A percentile compares a stretch with the other conserved stretches of the same genome.
Evolutionary conservation across 1,139 yeast species (phyloP).

Genomic region (Pichia sp.): DNA sequence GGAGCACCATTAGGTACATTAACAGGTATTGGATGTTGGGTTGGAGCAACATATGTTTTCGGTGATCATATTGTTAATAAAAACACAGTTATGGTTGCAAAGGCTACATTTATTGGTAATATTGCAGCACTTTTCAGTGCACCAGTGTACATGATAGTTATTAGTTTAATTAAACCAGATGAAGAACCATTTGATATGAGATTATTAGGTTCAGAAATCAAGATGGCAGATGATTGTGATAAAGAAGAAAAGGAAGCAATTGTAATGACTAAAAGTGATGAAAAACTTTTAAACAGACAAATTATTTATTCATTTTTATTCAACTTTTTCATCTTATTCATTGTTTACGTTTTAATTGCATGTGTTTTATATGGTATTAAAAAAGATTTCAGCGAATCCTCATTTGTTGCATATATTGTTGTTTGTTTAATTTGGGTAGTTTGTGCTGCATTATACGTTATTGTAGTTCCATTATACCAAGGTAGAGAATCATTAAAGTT

Average conservation of each 20-base stretch:
- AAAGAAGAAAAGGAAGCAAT: constrained; percentile 40
- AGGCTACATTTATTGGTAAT: constrained; percentile 37
- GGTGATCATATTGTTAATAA: constrained; percentile 30
- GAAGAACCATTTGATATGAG: constrained; percentile 73
- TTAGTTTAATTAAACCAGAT: constrained; percentile 50
- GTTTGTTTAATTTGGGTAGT: constrained; percentile 67
- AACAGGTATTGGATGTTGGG: constrained; percentile 36
- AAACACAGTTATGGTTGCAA: constrained; percentile 29
- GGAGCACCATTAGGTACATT: constrained; percentile 35
- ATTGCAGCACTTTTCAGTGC: constrained; percentile 33
- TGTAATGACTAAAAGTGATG: constrained; percentile 26
- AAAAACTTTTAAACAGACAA: constrained; percentile 22
- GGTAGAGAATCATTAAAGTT: constrained; percentile 29
- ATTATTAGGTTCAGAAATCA: constrained; percentile 42
- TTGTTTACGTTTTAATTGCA: constrained; percentile 31
- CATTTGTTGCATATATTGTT: constrained; percentile 78
- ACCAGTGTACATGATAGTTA: constrained; percentile 35
- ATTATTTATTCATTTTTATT: constrained; percentile 20
- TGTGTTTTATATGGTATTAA: constrained; percentile 80
- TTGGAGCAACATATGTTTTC: constrained; percentile 31
- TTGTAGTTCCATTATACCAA: constrained; percentile 35
- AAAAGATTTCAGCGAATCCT: constrained; percentile 61
- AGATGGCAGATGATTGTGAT: constrained; percentile 60
- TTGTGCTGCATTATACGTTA: constrained; percentile 32
- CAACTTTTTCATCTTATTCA: constrained; percentile 30